Conservation (phyloP, 148 eudicot genomes). For the Rhododendron griersonianum region DNA sequence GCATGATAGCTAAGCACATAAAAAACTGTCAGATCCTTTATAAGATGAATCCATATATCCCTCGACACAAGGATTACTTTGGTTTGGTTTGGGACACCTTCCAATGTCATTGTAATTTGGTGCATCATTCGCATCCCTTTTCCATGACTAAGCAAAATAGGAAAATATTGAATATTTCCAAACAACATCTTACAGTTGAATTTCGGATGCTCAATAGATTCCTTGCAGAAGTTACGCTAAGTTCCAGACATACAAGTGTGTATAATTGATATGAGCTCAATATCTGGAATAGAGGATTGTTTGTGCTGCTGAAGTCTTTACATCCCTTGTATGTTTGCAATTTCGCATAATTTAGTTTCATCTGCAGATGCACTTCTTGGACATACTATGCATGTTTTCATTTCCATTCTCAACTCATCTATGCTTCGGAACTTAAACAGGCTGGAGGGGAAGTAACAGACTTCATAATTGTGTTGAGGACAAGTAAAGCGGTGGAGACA, state of each 20-base stretch:
- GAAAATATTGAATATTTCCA: not conserved
- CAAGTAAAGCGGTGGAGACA: slow-evolving; percentile 1
- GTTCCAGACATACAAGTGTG: not conserved
- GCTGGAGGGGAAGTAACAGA: slow-evolving; percentile 15
- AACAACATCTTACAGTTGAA: not conserved
- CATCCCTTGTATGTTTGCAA: not conserved
- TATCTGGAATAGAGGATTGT: not conserved
- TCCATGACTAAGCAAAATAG: not conserved
- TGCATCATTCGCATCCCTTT: not conserved
- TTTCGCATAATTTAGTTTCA: not conserved
- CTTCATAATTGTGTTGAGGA: slow-evolving; percentile 15
- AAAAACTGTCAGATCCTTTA: not conserved
- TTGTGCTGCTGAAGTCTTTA: not conserved
- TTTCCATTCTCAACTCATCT: not conserved
- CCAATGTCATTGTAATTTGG: not conserved
- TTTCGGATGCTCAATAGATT: not conserved
- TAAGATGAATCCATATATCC: not conserved
- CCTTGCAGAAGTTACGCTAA: not conserved
- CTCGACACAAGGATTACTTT: not conserved
- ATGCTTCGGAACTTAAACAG: not conserved
- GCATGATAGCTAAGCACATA: not conserved
- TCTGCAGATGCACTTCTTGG: not conserved
- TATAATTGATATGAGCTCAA: not conserved
- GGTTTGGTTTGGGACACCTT: not conserved
- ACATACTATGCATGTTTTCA: not conserved